Evolutionary conservation across 2,329 filamentous ascomycete genomes (phyloP), one percentile per base, ranked within the genome.

Genomic region (Aspergillus fumigatus): DNA sequence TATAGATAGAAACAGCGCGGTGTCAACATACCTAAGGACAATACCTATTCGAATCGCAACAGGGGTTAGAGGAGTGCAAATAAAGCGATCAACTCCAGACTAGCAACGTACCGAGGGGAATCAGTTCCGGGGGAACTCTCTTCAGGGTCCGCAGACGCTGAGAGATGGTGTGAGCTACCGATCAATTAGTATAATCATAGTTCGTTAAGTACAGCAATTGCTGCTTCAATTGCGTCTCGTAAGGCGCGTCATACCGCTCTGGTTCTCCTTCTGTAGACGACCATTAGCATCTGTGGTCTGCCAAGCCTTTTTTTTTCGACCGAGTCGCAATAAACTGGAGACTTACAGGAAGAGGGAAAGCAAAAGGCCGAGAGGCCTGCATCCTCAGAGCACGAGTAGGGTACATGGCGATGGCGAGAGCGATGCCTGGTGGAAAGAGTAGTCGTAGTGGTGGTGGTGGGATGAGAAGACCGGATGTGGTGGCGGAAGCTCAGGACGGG

Each of bases 51-150:
- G 55, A 49, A 55, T 58, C 64, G 75, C 67, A 68, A 60, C 53
- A 54, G 5, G 6, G 57, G 47, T 62, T 54, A 50, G 56, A 59
- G 68, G 59, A 70, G 64, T 55, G 48, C 50, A 27, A 29, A 49
- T 59, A 56, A 56, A 53, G 27, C 48, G 47, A 49, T 40, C 47
- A 60, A 29, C 45, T 51, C 54, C 53, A 48, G 25, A 35, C 27
- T 50, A 21, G 57, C 47, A 51, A 80, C 85, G 76, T 87, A 96
- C 92, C 92, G 69, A 99, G 88, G 72, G 94, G 94, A 68, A 92
- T 86, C 84, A 99, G 84, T 84, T 99, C 94, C 67, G 91, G 86
- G 67, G 94, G 94, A 73, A 97, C 88, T 79, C 87, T 87, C 84
- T 89, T 92, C 72, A 97, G 83, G 74, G 86, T 88, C 75, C 92